phyloP scores from a whole-genome alignment of 164 flowering plant genomes.

The Paratinospora sagittata region DNA sequence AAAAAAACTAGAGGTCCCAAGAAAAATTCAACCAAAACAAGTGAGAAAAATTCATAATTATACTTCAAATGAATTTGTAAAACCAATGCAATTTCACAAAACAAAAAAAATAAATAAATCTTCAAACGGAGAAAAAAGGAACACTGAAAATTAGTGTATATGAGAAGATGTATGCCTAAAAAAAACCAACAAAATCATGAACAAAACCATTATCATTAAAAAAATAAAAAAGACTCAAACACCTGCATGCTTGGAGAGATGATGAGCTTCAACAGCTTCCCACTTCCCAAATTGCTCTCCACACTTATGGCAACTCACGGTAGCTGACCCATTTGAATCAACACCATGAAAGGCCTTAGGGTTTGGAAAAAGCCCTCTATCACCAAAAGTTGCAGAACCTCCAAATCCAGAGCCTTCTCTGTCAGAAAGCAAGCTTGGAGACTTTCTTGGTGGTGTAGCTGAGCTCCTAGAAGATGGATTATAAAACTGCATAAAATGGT shows the following conservation, averaged over 20 bases:
- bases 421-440: conserved; percentile 33
- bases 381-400: conserved; percentile 23
- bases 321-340: conserved; percentile 39
- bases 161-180: no score
- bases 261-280: conserved; percentile 92
- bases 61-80: no score
- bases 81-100: no score
- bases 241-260: conserved; percentile 98
- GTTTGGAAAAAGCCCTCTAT: conserved; percentile 19
- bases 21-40: no score
- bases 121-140: no score
- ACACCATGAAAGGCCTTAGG: conserved; percentile 36
- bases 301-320: conserved; percentile 79
- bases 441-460: conserved; percentile 44
- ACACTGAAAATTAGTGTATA: no score
- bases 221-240: conserved; percentile 4
- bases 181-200: neutral
- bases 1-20: no score
- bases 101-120: no score
- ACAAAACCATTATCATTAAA: neutral
- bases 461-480: conserved; percentile 42
- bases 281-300: conserved; percentile 82
- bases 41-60: no score
- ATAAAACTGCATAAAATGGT: conserved; percentile 46
- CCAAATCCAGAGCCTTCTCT: conserved; percentile 44